Conservation (phyloP, 2,329 filamentous ascomycete genomes). For the Fusarium sp. region DNA sequence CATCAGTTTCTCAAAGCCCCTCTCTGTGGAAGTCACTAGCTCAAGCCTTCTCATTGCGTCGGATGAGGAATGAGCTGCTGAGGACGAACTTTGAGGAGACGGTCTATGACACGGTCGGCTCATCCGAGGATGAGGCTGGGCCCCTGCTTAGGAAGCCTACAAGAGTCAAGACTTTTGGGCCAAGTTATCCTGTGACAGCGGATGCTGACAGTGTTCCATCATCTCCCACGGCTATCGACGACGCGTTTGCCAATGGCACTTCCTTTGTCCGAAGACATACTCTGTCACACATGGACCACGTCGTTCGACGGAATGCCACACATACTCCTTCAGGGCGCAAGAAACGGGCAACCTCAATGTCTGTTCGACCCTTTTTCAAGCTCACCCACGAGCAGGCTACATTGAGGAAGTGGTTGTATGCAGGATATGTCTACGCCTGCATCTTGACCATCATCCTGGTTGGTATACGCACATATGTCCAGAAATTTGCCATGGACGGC, state of each 20-base stretch:
- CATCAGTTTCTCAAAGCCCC: constrained; percentile 52
- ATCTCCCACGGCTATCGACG: constrained; percentile 32
- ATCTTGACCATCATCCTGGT: constrained; percentile 75
- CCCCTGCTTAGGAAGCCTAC: constrained; percentile 34
- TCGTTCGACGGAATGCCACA: constrained; percentile 54
- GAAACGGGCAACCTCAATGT: constrained; percentile 73
- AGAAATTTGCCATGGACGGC: constrained; percentile 72
- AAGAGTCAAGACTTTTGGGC: constrained; percentile 48
- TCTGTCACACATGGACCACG: constrained; percentile 57
- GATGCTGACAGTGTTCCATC: constrained; percentile 31
- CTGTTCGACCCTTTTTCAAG: constrained; percentile 79
- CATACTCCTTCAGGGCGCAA: constrained; percentile 73
- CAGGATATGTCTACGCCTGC: constrained; percentile 78
- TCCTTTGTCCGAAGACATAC: constrained; percentile 60
- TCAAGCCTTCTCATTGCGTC: constrained; percentile 59
- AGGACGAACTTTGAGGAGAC: constrained; percentile 48
- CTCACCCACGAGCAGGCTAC: constrained; percentile 83
- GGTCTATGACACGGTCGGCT: constrained; percentile 46
- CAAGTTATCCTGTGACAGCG: constrained; percentile 13
- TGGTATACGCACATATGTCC: constrained; percentile 78
- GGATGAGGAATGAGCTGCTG: constrained; percentile 56
- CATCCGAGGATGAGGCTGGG: constrained; percentile 49
- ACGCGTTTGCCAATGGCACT: constrained; percentile 30
- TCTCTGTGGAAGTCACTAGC: constrained; percentile 53
- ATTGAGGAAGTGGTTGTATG: constrained; percentile 85